Conservation (phyloP, 2,329 filamentous ascomycete genomes). For the Teratosphaeria pseudoeucalypti region DNA sequence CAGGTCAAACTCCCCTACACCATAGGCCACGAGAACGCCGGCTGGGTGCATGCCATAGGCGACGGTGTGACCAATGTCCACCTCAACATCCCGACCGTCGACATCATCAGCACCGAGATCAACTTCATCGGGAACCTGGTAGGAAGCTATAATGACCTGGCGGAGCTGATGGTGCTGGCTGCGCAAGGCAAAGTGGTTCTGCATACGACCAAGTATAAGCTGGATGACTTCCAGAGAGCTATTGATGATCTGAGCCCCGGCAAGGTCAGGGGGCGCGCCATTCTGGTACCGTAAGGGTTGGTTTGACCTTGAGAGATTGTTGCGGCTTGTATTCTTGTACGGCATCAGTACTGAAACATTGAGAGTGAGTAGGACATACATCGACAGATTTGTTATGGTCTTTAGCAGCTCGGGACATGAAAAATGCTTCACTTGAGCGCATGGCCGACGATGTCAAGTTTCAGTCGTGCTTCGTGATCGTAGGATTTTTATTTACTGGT, state of each 20-base stretch:
- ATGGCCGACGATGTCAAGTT: background rate
- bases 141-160: conserved; percentile 15
- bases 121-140: conserved; percentile 18
- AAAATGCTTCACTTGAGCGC: background rate
- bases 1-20: conserved; percentile 16
- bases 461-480: background rate
- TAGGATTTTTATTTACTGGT: background rate
- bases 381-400: background rate
- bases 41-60: conserved; percentile 15
- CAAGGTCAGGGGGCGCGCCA: conserved; percentile 15
- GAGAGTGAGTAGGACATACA: background rate
- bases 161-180: conserved; percentile 16
- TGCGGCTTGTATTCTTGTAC: background rate
- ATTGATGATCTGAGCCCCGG: conserved; percentile 16
- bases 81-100: conserved; percentile 13
- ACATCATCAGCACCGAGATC: conserved; percentile 19
- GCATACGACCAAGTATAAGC: conserved; percentile 17
- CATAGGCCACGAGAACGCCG: conserved; percentile 18
- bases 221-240: conserved; percentile 17
- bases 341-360: background rate
- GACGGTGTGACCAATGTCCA: conserved; percentile 12
- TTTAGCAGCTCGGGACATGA: background rate
- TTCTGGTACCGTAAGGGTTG: conserved; percentile 10
- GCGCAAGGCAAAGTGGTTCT: conserved; percentile 17
- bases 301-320: background rate